Evolutionary conservation across 2,329 filamentous ascomycete genomes (phyloP).

Genomic region (Fusarium udum): DNA sequence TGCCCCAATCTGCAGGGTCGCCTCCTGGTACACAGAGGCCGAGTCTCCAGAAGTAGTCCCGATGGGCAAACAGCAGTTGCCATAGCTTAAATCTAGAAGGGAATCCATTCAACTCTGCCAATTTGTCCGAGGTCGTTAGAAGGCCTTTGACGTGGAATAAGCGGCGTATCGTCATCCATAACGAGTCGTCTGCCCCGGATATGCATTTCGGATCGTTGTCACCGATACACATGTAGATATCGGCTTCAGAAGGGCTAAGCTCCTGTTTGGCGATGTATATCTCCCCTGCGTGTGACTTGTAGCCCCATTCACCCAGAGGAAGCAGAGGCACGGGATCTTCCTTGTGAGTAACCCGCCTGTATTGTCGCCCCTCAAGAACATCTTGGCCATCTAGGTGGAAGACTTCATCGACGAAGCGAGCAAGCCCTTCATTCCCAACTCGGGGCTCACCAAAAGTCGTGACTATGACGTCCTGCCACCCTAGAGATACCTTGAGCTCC

Average conservation of each 20-base stretch:
- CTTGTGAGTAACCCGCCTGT: conserved; percentile 84
- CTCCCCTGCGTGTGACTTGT: conserved; percentile 84
- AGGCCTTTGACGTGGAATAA: conserved; percentile 38
- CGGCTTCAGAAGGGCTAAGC: conserved; percentile 72
- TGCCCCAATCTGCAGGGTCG: conserved; percentile 73
- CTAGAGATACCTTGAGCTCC: conserved; percentile 77
- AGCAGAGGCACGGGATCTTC: conserved; percentile 90
- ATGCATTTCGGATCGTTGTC: conserved; percentile 78
- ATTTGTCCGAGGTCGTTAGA: conserved; percentile 35
- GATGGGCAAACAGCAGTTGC: conserved; percentile 91
- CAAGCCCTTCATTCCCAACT: conserved; percentile 67
- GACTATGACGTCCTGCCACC: conserved; percentile 76
- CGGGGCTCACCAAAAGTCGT: conserved; percentile 94
- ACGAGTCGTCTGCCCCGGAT: conserved; percentile 61
- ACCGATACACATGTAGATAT: conserved; percentile 78
- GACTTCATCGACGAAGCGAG: conserved; percentile 62
- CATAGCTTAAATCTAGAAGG: conserved; percentile 77
- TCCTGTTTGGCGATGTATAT: conserved; percentile 80
- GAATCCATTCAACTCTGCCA: conserved; percentile 56
- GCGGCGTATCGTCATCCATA: conserved; percentile 41
- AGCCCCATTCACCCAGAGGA: conserved; percentile 89
- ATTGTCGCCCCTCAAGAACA: conserved; percentile 54
- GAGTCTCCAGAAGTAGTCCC: conserved; percentile 96
- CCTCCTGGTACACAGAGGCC: conserved; percentile 89
- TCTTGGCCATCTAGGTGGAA: conserved; percentile 55